Evolutionary conservation across 2,329 filamentous ascomycete species (phyloP).

Genomic region (Coniochaeta sp.): DNA sequence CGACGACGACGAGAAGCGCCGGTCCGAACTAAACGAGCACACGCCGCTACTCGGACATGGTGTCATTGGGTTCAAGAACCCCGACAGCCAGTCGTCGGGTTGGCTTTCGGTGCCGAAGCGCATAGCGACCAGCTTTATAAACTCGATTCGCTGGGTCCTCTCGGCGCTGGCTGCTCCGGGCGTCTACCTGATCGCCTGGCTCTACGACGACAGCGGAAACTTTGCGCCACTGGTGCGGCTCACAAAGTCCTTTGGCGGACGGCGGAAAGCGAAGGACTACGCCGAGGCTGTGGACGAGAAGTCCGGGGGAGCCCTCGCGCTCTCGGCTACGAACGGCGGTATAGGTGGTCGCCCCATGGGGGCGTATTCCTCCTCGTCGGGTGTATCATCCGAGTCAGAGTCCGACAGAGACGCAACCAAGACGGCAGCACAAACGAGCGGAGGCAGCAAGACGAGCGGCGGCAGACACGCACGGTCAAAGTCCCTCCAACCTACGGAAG

Average conservation of each 20-base stretch:
- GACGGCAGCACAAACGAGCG: constrained; percentile 9
- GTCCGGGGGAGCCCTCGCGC: constrained; percentile 12
- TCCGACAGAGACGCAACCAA: constrained; percentile 36
- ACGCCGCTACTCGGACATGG: constrained; percentile 53
- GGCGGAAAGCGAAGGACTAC: constrained; percentile 35
- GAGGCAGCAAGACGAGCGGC: constrained; percentile 17
- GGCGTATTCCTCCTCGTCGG: constrained; percentile 53
- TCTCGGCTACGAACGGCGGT: constrained; percentile 13
- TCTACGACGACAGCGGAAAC: constrained; percentile 72
- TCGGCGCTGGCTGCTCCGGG: constrained; percentile 73
- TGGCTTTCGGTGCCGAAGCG: constrained; percentile 58
- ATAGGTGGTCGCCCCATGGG: constrained; percentile 14
- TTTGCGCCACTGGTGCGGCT: constrained; percentile 75
- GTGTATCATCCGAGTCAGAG: constrained; percentile 65
- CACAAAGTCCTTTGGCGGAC: constrained; percentile 51
- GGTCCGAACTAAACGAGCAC: constrained; percentile 48
- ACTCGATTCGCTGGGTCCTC: constrained; percentile 70
- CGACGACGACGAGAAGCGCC: constrained; percentile 9
- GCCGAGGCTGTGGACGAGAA: constrained; percentile 23
- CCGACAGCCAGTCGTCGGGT: constrained; percentile 28
- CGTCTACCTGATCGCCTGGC: constrained; percentile 73
- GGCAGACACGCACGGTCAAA: constrained; percentile 53
- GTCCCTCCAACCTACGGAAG: constrained; percentile 52
- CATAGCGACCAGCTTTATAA: constrained; percentile 64
- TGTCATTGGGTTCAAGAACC: constrained; percentile 2